Evolutionary conservation across 2,329 filamentous ascomycete species (phyloP), one percentile per base, ranked within the genome.

Genomic region (Arthrobotrys musiformis): DNA sequence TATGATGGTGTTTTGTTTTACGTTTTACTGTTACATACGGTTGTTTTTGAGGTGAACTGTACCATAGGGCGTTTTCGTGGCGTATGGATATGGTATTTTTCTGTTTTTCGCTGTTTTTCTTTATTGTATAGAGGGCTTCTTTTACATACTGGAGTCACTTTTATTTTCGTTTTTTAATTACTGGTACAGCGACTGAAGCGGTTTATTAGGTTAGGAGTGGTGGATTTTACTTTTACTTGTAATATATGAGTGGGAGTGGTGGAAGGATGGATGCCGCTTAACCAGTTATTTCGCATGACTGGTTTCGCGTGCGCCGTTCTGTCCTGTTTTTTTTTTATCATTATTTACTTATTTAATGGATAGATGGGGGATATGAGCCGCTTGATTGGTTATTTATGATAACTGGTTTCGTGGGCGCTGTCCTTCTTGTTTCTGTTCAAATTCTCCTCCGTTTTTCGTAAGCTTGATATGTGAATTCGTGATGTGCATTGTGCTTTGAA

Each of bases 261-360:
- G 7, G 40, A 42, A n/a, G 11, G 37, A 37, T 30, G 35, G 40
- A 56, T 9, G 35, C 40, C 50, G 40, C 33, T 30, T 48, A 54
- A 62, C 62, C 70, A 74, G 62, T 54, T 67, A 28, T 28, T 67
- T 46, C 6, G 40, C 42, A 35, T 17, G 19, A 63, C 44, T 56
- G 70, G 70, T 76, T 76, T 76, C 48, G 64, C 44, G 63, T 58
- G 28, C 30, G 15, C 30, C 9, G 30, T 26, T 33, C 33, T 37
- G 9, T 42, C n/a, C 8, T 11, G 4, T 11, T 19, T 52, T 28
- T 30, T 52, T 7, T 22, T 19, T 19, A 28, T 52, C 6, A 26
- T 8, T 30, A 42, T 6, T 17, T 19, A 42, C n/a, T 17, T 19
- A 19, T 42, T 19, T 42, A 42, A 42, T 19, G 40, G 9, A 42